These are phyloP conservation scores for Microsporum canis DNA, from an alignment of 2,329 filamentous ascomycete genomes.

Conservation along the genomic window DNA sequence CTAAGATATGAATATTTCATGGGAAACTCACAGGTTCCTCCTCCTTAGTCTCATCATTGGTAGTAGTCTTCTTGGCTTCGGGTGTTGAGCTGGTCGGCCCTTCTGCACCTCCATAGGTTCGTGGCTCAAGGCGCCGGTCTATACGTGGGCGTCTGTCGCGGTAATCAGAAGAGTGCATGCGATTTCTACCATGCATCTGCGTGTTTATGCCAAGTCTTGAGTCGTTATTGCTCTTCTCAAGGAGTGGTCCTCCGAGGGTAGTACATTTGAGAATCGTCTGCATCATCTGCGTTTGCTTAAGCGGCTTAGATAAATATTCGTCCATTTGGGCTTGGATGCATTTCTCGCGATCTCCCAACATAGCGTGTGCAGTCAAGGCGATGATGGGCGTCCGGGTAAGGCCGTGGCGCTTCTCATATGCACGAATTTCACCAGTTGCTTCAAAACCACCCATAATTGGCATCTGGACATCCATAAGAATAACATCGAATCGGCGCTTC, in stretches of 20 bases:
- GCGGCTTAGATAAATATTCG: slow-evolving; percentile 90
- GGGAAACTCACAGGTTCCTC: neutral
- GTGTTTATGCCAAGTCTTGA: slow-evolving; percentile 8
- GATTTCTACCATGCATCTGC: neutral
- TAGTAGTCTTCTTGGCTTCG: neutral
- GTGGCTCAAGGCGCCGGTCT: neutral
- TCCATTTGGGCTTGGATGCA: slow-evolving; percentile 99
- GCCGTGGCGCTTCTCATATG: slow-evolving; percentile 76
- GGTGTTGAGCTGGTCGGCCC: neutral
- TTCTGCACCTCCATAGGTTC: neutral
- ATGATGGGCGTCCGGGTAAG: slow-evolving; percentile 86
- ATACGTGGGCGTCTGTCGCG: neutral
- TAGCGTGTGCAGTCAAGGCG: slow-evolving; percentile 90
- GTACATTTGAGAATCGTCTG: slow-evolving; percentile 96
- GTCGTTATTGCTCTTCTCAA: slow-evolving; percentile 34
- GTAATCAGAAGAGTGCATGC: neutral
- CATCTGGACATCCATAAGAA: slow-evolving; percentile 99
- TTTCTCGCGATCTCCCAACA: slow-evolving; percentile 96
- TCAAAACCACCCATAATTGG: slow-evolving; percentile 99
- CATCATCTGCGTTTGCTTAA: slow-evolving; percentile 94
- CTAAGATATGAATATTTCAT: neutral
- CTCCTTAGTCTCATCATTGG: neutral
- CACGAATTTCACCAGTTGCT: slow-evolving; percentile 88
- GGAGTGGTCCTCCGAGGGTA: slow-evolving; percentile 55
- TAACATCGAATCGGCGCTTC: slow-evolving; percentile 85